Conservation (phyloP, 2,329 filamentous ascomycete genomes). For the Ophiostoma triangulosporum region DNA sequence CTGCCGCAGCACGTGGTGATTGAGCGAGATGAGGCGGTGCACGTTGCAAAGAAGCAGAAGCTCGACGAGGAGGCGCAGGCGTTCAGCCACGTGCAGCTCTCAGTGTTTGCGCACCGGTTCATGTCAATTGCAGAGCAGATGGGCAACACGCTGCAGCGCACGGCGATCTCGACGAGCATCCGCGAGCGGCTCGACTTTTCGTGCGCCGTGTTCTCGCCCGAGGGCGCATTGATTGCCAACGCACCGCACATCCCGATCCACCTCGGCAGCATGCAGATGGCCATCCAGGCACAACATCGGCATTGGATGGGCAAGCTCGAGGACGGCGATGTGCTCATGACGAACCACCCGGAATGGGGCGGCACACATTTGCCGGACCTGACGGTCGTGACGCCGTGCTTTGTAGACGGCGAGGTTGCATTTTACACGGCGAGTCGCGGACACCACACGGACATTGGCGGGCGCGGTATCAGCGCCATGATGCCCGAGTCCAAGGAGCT, state of each 20-base stretch:
- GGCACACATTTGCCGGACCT: constrained; percentile 68
- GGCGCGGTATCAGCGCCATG: constrained; percentile 71
- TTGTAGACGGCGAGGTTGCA: constrained; percentile 54
- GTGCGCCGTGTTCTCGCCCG: constrained; percentile 64
- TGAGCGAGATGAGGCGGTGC: constrained; percentile 42
- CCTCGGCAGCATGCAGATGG: constrained; percentile 70
- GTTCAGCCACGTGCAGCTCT: constrained; percentile 51
- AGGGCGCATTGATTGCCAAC: constrained; percentile 64
- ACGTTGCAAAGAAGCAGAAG: not conserved
- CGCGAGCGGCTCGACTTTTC: constrained; percentile 76
- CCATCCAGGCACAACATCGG: constrained; percentile 61
- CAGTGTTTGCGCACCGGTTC: constrained; percentile 69
- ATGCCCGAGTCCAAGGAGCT: constrained; percentile 56
- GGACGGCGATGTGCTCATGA: constrained; percentile 67
- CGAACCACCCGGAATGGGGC: constrained; percentile 51
- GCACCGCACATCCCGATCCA: constrained; percentile 68
- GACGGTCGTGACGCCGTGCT: constrained; percentile 67
- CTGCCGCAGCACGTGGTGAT: constrained; percentile 86
- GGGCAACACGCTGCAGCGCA: constrained; percentile 68
- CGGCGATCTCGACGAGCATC: constrained; percentile 67
- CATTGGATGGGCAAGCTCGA: constrained; percentile 70
- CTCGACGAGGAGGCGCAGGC: not conserved
- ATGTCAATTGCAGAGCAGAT: constrained; percentile 82
- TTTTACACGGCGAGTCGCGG: constrained; percentile 72
- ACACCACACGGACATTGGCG: constrained; percentile 75